Conservation (phyloP, 192 early-diverging fungal species). For the Backusella luteola region DNA sequence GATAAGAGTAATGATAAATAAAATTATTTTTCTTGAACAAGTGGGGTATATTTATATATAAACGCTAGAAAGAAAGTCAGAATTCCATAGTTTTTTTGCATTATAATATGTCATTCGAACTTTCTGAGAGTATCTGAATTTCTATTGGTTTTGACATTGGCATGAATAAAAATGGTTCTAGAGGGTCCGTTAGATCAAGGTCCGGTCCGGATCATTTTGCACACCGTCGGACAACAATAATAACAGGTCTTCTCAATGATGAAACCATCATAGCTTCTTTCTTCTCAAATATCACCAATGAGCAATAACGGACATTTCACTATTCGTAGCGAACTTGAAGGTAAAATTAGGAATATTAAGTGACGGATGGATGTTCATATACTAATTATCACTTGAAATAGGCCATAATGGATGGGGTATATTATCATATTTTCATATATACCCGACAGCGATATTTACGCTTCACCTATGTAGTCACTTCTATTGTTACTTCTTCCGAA, state of each 20-base stretch:
- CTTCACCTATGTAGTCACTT: constrained; percentile 65
- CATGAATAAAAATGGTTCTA: neutral
- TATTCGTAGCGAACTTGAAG: constrained; percentile 28
- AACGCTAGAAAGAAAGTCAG: neutral
- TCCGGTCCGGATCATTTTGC: neutral
- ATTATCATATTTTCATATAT: neutral
- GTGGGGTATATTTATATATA: neutral
- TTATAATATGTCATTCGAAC: neutral
- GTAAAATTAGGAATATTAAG: neutral
- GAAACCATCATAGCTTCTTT: neutral
- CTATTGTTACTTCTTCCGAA: constrained; percentile 94
- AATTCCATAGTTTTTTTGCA: neutral
- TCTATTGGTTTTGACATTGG: neutral
- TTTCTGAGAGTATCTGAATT: neutral
- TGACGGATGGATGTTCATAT: constrained; percentile 14
- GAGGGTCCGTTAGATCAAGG: neutral
- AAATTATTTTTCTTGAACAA: neutral
- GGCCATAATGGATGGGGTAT: constrained; percentile 38
- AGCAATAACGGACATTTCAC: constrained; percentile 23
- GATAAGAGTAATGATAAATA: neutral
- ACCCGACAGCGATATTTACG: neutral
- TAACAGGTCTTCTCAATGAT: neutral
- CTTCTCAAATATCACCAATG: constrained; percentile 8
- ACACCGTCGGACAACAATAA: neutral
- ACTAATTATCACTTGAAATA: constrained; percentile 1